phyloP scores from a whole-genome alignment of 2,329 filamentous ascomycete species.

The Xenosphaeropsis pyriputrescens region DNA sequence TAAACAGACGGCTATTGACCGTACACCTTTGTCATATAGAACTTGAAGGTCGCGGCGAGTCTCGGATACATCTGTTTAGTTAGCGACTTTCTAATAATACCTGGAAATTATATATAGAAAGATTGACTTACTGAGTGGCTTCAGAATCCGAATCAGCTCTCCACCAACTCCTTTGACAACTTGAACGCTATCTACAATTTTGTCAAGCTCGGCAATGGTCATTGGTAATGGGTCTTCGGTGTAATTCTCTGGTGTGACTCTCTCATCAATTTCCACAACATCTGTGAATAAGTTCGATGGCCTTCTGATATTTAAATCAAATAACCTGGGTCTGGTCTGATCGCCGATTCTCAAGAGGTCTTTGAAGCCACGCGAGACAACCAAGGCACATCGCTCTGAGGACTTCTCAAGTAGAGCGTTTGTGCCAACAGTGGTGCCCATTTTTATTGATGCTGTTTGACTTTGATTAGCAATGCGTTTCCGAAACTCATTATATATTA shows the following conservation, averaged over 20 bases:
- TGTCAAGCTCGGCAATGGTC: conserved; percentile 29
- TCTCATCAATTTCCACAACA: conserved; percentile 55
- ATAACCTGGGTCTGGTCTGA: conserved; percentile 55
- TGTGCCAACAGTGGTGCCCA: conserved; percentile 66
- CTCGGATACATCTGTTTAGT: neutral
- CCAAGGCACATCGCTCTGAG: conserved; percentile 54
- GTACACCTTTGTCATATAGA: neutral
- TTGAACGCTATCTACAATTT: conserved; percentile 26
- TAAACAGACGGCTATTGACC: neutral
- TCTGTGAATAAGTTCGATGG: conserved; percentile 50
- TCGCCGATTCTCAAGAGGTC: conserved; percentile 59
- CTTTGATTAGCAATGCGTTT: conserved; percentile 46
- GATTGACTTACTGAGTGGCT: neutral
- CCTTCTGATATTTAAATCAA: conserved; percentile 52
- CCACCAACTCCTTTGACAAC: conserved; percentile 8
- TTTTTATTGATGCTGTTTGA: conserved; percentile 48
- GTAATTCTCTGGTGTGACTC: conserved; percentile 57
- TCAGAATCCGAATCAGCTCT: conserved; percentile 7
- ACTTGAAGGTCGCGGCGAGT: neutral
- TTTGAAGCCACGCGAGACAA: conserved; percentile 57
- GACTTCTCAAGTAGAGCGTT: conserved; percentile 59
- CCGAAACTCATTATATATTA: too few relatives aligned
- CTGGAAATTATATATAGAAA: too few relatives aligned
- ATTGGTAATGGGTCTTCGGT: conserved; percentile 55
- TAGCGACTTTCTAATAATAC: too few relatives aligned